Evolutionary conservation across 2,329 filamentous ascomycete species (phyloP), one percentile per base, ranked within the genome.

Genomic region (Graphilbum fragrans): DNA sequence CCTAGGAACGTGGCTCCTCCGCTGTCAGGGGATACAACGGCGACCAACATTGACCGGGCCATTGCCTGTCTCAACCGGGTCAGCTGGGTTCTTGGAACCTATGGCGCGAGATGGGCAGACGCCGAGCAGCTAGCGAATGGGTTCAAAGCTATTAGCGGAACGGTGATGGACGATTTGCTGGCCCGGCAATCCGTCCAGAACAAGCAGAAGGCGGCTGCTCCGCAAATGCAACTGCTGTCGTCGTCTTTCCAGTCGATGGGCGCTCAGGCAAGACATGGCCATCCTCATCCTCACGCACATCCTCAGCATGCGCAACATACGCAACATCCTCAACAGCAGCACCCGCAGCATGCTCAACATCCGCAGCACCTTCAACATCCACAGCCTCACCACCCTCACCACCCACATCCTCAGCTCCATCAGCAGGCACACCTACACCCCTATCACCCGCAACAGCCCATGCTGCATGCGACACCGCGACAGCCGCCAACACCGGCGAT

Each of bases 71-170:
- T 81, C 1, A 67, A 71, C 41, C 64, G 65, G 34, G 70, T 76
- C 8, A 62, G 64, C 4, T 63, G 71, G 45, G 74, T 70, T 1
- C 56, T 81, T 17, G 63, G 60, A 14, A 66, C 63, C n/a, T 79
- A 72, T 44, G 74, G 74, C 27, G 64, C 74, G 47, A 63, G 74
- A 2, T 81, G 77, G 77, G 67, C 68, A 4, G 66, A 77, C 45
- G 70, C 73, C 2, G 59, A 66, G 27, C 63, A 66, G 44, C 61
- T 80, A n/a, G 63, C 66, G 45, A 58, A 64, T 32, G 69, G 61
- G 32, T 79, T 79, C 49, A 68, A 76, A 46, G 53, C 55, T 38
- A 63, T 66, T 12, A 76, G 66, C 4, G 58, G 55, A 23, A 61
- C 66, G 36, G 59, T 68, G 5, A 48, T 67, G 20, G 59, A 66